These are phyloP conservation scores for Periconia sp. DNA, from an alignment of 2,329 filamentous ascomycete genomes.

Conservation along the genomic window DNA sequence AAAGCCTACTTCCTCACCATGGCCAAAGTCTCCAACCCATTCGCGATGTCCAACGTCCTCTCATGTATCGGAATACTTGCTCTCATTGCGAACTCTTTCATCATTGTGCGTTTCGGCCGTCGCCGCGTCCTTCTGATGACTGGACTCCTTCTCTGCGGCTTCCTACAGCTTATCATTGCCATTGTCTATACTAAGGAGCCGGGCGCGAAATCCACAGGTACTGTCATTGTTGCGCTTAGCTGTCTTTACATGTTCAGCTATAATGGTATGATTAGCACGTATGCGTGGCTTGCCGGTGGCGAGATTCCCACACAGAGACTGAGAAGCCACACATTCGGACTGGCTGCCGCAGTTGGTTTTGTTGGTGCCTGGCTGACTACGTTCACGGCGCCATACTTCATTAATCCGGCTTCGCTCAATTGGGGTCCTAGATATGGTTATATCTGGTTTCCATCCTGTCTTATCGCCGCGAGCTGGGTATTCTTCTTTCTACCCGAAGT, in stretches of 20 bases:
- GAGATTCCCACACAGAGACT: conserved; percentile 64
- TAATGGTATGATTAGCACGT: conserved; percentile 61
- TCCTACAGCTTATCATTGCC: conserved; percentile 62
- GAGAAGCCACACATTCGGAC: conserved; percentile 63
- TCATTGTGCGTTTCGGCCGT: conserved; percentile 61
- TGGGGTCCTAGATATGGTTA: conserved; percentile 66
- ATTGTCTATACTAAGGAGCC: conserved; percentile 57
- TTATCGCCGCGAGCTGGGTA: conserved; percentile 38
- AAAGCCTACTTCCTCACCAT: conserved; percentile 67
- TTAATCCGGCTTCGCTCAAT: conserved; percentile 60
- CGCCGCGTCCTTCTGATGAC: conserved; percentile 60
- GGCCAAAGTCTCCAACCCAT: conserved; percentile 61
- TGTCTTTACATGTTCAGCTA: conserved; percentile 62
- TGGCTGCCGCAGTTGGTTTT: conserved; percentile 60
- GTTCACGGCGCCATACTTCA: conserved; percentile 66
- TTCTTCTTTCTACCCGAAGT: conserved; percentile 60
- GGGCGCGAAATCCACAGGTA: conserved; percentile 45
- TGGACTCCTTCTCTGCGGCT: conserved; percentile 59
- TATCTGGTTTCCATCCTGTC: conserved; percentile 57
- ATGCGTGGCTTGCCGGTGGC: conserved; percentile 64
- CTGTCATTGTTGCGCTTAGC: conserved; percentile 59
- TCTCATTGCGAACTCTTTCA: conserved; percentile 59
- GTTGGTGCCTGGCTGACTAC: conserved; percentile 62
- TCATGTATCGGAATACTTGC: conserved; percentile 61
- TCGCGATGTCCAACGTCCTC: conserved; percentile 64